Conservation (phyloP, 495 filamentous ascomycete genomes). For the Thozetella sp. region DNA sequence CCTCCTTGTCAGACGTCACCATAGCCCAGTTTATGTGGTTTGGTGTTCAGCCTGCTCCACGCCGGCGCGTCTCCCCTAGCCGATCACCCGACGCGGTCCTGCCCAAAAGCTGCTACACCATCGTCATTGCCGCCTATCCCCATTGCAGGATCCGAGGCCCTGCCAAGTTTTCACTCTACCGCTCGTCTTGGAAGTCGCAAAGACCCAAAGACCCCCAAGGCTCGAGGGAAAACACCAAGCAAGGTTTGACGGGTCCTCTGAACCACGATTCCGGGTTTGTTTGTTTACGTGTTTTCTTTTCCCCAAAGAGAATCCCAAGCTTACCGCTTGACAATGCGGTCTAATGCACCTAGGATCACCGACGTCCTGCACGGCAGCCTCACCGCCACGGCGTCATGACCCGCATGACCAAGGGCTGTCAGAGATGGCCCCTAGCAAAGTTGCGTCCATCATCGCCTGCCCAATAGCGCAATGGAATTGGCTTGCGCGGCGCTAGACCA, state of each 20-base stretch:
- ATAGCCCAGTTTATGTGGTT: constrained; percentile 14
- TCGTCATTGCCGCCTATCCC: constrained; percentile 2
- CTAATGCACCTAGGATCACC: constrained; percentile 1
- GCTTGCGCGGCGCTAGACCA: constrained; percentile 8
- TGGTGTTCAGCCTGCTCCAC: constrained; percentile 5
- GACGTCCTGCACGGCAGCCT: constrained; percentile 4
- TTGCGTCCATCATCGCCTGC: constrained; percentile 7
- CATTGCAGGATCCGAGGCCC: constrained; percentile 6
- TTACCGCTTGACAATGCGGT: not conserved
- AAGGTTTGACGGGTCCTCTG: not conserved
- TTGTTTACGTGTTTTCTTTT: not conserved
- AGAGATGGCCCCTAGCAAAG: constrained; percentile 7
- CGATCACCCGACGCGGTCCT: constrained; percentile 12
- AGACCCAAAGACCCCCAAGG: constrained; percentile 7
- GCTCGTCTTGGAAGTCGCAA: not conserved
- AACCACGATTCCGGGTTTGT: not conserved
- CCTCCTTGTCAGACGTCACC: constrained; percentile 19
- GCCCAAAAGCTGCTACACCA: constrained; percentile 1
- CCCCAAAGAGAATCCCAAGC: not conserved
- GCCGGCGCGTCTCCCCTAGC: constrained; percentile 15
- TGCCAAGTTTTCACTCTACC: not conserved
- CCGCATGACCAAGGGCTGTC: constrained; percentile 15
- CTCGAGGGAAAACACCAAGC: not conserved
- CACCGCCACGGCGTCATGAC: constrained; percentile 15
- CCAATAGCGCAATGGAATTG: constrained; percentile 19